These are phyloP conservation scores for Penicillium sclerotigenum DNA, from an alignment of 2,329 filamentous ascomycete genomes.

Conservation along the genomic window DNA sequence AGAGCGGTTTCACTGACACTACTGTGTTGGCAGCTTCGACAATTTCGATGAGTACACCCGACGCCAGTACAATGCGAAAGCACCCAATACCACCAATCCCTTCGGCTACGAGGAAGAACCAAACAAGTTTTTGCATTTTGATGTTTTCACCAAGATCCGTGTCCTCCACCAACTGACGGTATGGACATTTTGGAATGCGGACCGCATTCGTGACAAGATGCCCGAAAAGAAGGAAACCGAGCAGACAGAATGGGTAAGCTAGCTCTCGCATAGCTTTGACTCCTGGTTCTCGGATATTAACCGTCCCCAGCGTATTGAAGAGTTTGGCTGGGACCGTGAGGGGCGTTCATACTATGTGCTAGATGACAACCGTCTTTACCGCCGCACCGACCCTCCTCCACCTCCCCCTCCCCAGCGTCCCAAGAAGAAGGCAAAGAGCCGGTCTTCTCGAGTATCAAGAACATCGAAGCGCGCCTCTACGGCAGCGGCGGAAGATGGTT, in stretches of 20 bases:
- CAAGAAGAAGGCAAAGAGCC: slow-evolving; percentile 63
- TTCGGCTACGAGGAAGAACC: slow-evolving; percentile 76
- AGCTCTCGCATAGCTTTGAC: background rate
- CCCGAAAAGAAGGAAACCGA: slow-evolving; percentile 76
- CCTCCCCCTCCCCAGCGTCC: slow-evolving; percentile 51
- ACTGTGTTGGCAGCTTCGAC: slow-evolving; percentile 58
- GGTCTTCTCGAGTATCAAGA: slow-evolving; percentile 62
- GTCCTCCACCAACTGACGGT: slow-evolving; percentile 85
- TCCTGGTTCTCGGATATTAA: slow-evolving; percentile 10
- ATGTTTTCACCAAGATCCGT: slow-evolving; percentile 72
- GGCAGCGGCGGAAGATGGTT: slow-evolving; percentile 39
- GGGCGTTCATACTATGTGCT: slow-evolving; percentile 86
- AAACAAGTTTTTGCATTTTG: slow-evolving; percentile 73
- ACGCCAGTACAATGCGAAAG: slow-evolving; percentile 81
- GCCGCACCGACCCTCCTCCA: slow-evolving; percentile 70
- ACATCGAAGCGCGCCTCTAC: slow-evolving; percentile 64
- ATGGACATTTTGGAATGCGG: slow-evolving; percentile 84
- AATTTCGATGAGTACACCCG: slow-evolving; percentile 92
- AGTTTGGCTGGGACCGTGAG: slow-evolving; percentile 75
- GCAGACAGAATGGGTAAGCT: slow-evolving; percentile 75
- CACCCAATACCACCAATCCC: slow-evolving; percentile 69
- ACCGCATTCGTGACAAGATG: slow-evolving; percentile 83
- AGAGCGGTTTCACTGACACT: slow-evolving; percentile 3
- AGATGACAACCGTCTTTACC: slow-evolving; percentile 91
- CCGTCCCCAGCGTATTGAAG: slow-evolving; percentile 42